A percentile compares a stretch with the other conserved stretches of the same genome.
These are phyloP conservation scores for Alloascoidea hylecoeti DNA, from an alignment of 805 yeast species.

Conservation along the genomic window DNA sequence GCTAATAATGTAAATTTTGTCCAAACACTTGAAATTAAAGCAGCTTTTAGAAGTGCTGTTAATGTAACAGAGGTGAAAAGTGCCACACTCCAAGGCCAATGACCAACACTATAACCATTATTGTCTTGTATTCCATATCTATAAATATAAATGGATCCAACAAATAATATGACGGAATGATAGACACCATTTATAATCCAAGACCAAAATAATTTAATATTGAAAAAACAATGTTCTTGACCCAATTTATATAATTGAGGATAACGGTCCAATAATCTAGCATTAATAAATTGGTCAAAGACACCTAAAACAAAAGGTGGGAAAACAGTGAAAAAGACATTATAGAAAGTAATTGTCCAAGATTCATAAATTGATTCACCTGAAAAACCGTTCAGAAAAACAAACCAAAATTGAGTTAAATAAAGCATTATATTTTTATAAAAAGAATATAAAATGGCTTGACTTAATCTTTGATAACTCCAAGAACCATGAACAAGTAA, in stretches of 20 bases:
- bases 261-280: conserved; percentile 76
- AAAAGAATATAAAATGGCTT: conserved; percentile 86
- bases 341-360: conserved; percentile 94
- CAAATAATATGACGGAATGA: conserved; percentile 77
- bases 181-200: conserved; percentile 94
- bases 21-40: conserved; percentile 84
- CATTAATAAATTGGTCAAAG: conserved; percentile 90
- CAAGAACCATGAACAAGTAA: conserved; percentile 92
- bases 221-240: conserved; percentile 77
- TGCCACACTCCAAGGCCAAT: conserved; percentile 93
- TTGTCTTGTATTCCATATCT: conserved; percentile 54
- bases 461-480: conserved; percentile 91
- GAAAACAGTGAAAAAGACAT: conserved; percentile 82
- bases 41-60: conserved; percentile 92
- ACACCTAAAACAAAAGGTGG: conserved; percentile 97
- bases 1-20: conserved; percentile 85
- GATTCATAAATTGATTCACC: conserved; percentile 96
- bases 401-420: conserved; percentile 98
- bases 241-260: conserved; percentile 91
- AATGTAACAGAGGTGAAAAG: conserved; percentile 76
- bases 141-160: conserved; percentile 58
- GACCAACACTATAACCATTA: conserved; percentile 63
- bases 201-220: conserved; percentile 88
- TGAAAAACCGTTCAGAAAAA: conserved; percentile 79
- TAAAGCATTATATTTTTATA: conserved; percentile 92